Percentiles rank a stretch among this genome's conserved stretches.
Conservation (phyloP, 495 filamentous ascomycete species). For the Acidomyces sp. region DNA sequence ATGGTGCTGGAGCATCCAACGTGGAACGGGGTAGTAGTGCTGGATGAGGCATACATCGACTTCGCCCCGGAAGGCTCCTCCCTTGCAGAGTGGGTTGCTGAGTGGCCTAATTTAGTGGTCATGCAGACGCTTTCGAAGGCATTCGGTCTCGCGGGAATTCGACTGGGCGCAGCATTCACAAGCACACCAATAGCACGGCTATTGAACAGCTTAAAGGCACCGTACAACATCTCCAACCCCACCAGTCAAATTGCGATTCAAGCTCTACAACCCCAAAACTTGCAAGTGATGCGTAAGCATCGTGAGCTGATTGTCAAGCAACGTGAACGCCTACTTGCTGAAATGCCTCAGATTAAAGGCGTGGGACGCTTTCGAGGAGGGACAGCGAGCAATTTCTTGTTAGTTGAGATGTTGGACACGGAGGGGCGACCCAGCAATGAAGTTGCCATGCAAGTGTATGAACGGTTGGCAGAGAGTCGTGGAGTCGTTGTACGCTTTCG, state of each 20-base stretch:
- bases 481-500: slow-evolving; percentile 89
- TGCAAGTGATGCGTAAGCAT: slow-evolving; percentile 59
- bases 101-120: slow-evolving; percentile 93
- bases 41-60: slow-evolving; percentile 96
- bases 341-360: slow-evolving; percentile 62
- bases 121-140: slow-evolving; percentile 97
- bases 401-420: slow-evolving; percentile 70
- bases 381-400: slow-evolving; percentile 71
- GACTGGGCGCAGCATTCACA: slow-evolving; percentile 56
- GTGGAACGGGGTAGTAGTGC: slow-evolving; percentile 87
- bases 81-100: slow-evolving; percentile 82
- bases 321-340: slow-evolving; percentile 56
- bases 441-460: slow-evolving; percentile 65
- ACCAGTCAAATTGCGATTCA: slow-evolving; percentile 68
- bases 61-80: slow-evolving; percentile 69
- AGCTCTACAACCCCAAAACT: slow-evolving; percentile 50
- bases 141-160: slow-evolving; percentile 87
- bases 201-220: slow-evolving; percentile 85
- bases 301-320: slow-evolving; percentile 56
- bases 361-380: slow-evolving; percentile 76
- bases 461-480: slow-evolving; percentile 68
- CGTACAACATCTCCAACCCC: slow-evolving; percentile 82
- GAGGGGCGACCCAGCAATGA: slow-evolving; percentile 64
- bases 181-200: slow-evolving; percentile 46
- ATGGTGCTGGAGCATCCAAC: slow-evolving; percentile 69